Base-by-base conservation (phyloP, 2,329 filamentous ascomycete genomes). In the Exophiala viscosa region DNA sequence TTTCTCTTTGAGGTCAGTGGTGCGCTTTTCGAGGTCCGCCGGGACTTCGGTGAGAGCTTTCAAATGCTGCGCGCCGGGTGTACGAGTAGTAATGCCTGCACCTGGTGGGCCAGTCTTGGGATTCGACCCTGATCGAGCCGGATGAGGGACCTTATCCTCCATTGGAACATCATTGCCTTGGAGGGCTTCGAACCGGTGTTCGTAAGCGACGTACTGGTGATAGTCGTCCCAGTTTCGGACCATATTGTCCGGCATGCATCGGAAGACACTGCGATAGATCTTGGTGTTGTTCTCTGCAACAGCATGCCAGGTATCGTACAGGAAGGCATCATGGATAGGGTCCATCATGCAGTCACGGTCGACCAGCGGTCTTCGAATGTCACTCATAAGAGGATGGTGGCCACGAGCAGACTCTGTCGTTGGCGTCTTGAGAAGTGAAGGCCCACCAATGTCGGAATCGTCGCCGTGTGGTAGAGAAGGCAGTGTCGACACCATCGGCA, bases 181-280 rank as follows among this genome's bases (percentile, higher is more conserved):
- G 63, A 80, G 70, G 62, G 87, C 84, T 50, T 82, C 80, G 74
- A 99, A 96, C 41, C 84, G 82, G 60, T 87, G 83, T 14, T 80
- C 79, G 67, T 96, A 97, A 3, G 84, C 79, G 48, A 82, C 78
- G 65, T 87, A 95, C 60, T 95, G 87, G 58, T 88, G 86, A 70
- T 99, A 99, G 59, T 95, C 88, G 60, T 87, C 85, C 93, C 93
- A 99, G 39, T 87, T 92, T 59, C 84, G 86, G 20, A 96, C 93
- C 66, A 96, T 90, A 46, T 85, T 96, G 68, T 99, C 93, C 1
- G 93, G 93, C 88, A 95, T 95, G 70, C 91, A 96, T 42, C 91
- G 85, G 75, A 99, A 99, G 7, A 99, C 92, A 56, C 87, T 84
- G 31, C 93, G 87, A 73, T 88, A 99, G 43, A 99, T 81, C 67